These are phyloP conservation scores for Boletus semigastroideus DNA, from an alignment of 1,284 basidiomycete genomes.

Conservation along the genomic window DNA sequence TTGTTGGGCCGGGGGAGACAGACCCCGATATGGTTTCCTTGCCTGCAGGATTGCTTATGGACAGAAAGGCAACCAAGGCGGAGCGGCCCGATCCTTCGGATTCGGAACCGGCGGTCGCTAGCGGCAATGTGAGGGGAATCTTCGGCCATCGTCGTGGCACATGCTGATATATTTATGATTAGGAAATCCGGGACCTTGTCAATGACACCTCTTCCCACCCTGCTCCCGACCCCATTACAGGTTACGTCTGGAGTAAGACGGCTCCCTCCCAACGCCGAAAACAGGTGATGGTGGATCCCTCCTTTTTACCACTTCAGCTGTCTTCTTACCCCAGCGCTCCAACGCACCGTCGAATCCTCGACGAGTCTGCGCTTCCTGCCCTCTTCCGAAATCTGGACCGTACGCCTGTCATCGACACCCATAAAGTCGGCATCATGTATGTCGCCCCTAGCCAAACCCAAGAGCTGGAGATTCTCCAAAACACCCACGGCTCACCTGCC, in stretches of 20 bases:
- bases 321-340: conserved; percentile 70
- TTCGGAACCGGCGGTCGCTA: conserved; percentile 2
- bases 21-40: conserved; percentile 74
- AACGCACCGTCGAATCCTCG: conserved; percentile 50
- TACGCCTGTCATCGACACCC: conserved; percentile 95
- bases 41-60: conserved; percentile 73
- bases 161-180: conserved; percentile 11
- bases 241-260: conserved; percentile 81
- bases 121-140: conserved; percentile 13
- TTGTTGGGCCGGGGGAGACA: conserved; percentile 80
- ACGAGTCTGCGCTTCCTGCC: conserved; percentile 50
- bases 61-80: conserved; percentile 47
- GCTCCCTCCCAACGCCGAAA: conserved; percentile 88
- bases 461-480: conserved; percentile 87
- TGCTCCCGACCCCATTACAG: conserved; percentile 66
- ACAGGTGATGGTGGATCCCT: conserved; percentile 82
- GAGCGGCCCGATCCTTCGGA: conserved; percentile 25
- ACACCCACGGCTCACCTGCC: conserved; percentile 90
- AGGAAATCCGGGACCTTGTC: conserved; percentile 25
- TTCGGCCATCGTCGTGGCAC: neutral
- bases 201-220: conserved; percentile 27
- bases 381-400: conserved; percentile 78
- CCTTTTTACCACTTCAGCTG: conserved; percentile 85
- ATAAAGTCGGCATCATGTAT: conserved; percentile 96
- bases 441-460: conserved; percentile 88